These are phyloP conservation scores for Hygrophorus russula DNA, from an alignment of 768 basidiomycete species.

Conservation along the genomic window DNA sequence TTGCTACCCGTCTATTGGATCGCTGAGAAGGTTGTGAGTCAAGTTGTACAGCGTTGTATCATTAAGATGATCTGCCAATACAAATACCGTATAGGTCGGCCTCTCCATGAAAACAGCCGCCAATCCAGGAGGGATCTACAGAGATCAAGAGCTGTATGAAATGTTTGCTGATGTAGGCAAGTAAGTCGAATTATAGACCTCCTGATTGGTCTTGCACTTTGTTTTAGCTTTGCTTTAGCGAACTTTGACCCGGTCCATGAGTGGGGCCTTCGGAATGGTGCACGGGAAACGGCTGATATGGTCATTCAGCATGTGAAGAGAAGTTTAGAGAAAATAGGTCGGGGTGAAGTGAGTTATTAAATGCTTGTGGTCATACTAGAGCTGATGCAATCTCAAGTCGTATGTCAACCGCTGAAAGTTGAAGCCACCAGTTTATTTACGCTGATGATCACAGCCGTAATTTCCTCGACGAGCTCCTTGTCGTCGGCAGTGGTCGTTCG, in stretches of 20 bases:
- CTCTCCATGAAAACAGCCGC: conserved; percentile 29
- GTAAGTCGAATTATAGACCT: conserved; percentile 15
- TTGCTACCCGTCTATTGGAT: conserved; percentile 52
- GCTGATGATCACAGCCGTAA: conserved; percentile 15
- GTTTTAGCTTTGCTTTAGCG: conserved; percentile 31
- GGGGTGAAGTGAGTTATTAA: conserved; percentile 11
- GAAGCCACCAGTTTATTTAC: conserved; percentile 11
- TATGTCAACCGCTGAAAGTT: conserved; percentile 5
- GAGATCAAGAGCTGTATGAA: conserved; percentile 28
- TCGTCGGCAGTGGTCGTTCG: conserved; percentile 9
- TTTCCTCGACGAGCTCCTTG: conserved; percentile 21
- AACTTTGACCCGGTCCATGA: conserved; percentile 34
- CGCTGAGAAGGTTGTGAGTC: conserved; percentile 42
- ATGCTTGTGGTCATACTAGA: not conserved
- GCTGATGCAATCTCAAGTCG: too few relatives aligned
- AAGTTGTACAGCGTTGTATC: not conserved
- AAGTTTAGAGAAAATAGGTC: conserved; percentile 18
- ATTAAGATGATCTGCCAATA: not conserved
- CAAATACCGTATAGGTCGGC: conserved; percentile 23
- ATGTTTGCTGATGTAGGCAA: conserved; percentile 39
- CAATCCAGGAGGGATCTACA: conserved; percentile 20
- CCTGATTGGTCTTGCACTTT: not conserved
- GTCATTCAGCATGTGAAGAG: conserved; percentile 19
- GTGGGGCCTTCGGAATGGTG: conserved; percentile 33
- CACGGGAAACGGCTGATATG: conserved; percentile 19